These are phyloP conservation scores for Pseudonitzschia multiseries DNA, from an alignment of 108 stramenopile genomes.

Conservation along the genomic window DNA sequence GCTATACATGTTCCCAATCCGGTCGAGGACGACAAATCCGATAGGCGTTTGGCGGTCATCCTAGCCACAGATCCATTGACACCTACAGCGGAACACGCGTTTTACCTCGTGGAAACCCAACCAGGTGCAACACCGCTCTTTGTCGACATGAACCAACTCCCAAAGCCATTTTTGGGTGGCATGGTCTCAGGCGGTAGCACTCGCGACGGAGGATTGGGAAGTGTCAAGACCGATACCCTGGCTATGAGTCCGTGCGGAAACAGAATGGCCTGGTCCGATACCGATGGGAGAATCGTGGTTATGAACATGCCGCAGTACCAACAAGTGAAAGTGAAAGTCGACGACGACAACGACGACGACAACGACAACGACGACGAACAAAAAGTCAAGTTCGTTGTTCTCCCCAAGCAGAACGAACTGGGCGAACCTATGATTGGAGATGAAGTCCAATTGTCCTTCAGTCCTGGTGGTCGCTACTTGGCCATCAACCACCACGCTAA, in stretches of 20 bases:
- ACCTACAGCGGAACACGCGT: conserved; percentile 69
- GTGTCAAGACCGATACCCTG: conserved; percentile 44
- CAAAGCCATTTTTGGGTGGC: conserved; percentile 68
- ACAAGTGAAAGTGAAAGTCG: no score
- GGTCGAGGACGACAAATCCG: conserved; percentile 31
- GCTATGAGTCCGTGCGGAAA: conserved; percentile 68
- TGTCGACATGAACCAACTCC: conserved; percentile 46
- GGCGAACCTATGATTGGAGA: conserved; percentile 57
- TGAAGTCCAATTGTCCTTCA: conserved; percentile 35
- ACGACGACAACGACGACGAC: no score
- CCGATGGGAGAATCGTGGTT: conserved; percentile 60
- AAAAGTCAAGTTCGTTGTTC: conserved; percentile 19
- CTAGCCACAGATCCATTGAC: conserved; percentile 71
- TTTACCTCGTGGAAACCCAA: conserved; percentile 62
- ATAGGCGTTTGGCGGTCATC: conserved; percentile 52
- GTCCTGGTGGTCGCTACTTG: conserved; percentile 66
- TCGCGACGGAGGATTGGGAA: conserved; percentile 60
- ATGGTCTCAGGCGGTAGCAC: conserved; percentile 58
- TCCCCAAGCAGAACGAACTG: conserved; percentile 59
- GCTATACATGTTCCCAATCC: conserved; percentile 48
- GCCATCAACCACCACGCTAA: conserved; percentile 58
- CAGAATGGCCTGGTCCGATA: conserved; percentile 62
- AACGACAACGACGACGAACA: neutral
- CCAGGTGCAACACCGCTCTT: conserved; percentile 39
- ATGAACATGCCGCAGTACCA: conserved; percentile 57